Base-by-base conservation (phyloP, 352 stramenopile species). In the Plasmopara muralis region DNA sequence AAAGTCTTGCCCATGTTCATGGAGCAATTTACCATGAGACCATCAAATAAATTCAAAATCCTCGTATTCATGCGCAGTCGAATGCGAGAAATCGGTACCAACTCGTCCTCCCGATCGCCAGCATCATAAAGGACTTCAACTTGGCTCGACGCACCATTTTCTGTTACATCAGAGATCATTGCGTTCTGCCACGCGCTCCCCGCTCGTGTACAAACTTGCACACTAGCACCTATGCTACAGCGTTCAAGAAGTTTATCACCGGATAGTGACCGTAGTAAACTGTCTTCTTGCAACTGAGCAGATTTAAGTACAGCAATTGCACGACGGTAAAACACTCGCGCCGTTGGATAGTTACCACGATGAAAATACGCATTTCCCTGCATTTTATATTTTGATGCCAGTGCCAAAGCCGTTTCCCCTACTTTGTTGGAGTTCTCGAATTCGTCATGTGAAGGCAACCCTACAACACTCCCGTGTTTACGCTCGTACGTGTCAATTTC, bases 1-100 rank as follows among this genome's bases (percentile, higher is more conserved):
- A 83, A 74, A 6, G 74, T 69, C 59, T 89, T 91, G 29, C 76
- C 83, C 70, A 88, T 86, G 51, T 93, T 93, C 83, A 93, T 89
- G 2, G 61, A 77, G 45, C 80, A 87, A 64, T 88, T 72, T 12
- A 87, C 73, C 12, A 62, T 50, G 18, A 91, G 43, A 0, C 68
- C 66, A 10, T 79, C 69, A 38, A 89, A 88, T 9, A 59, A 58
- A 40, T 59, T 51, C 15, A 88, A 57, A 25, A 77, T 43, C 12
- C 47, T 54, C 28, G 80, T 85, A 34, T 73, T 64, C 66, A 89
- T 72, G 5, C 74, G 76, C 38, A 89, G 47, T 14, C 73, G 65
- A 47, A 89, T 65, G 3, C 69, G 75, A 37, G 69, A 66, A 31
- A 69, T 58, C 6, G 74, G 31, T 15, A 74, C 57, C 45, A 83